A percentile compares a stretch with the other conserved stretches of the same genome.
Evolutionary conservation across 768 basidiomycete species (phyloP).

Genomic region (Botryobasidium botryosum): DNA sequence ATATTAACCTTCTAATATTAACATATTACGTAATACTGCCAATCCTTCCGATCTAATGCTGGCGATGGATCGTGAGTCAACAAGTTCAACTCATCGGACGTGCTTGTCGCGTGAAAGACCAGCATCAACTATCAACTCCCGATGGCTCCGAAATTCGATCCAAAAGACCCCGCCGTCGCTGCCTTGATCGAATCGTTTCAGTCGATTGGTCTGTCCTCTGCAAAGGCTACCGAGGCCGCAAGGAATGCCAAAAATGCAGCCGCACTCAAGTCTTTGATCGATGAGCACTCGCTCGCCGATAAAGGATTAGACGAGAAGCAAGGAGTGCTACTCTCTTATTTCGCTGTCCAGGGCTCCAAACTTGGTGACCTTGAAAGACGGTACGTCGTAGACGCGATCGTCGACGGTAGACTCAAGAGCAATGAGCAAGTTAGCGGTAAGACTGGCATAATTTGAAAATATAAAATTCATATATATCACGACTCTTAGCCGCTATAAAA

Average conservation of each 20-base stretch:
- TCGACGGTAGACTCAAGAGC: conserved; percentile 55
- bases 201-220: conserved; percentile 54
- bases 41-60: no score
- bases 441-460: conserved; percentile 14
- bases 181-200: conserved; percentile 42
- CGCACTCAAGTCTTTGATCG: conserved; percentile 52
- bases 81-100: no score
- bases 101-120: neutral
- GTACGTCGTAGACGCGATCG: conserved; percentile 50
- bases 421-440: conserved; percentile 78
- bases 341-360: conserved; percentile 47
- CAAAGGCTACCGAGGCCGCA: conserved; percentile 68
- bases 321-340: conserved; percentile 47
- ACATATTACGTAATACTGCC: no score
- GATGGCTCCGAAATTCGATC: conserved; percentile 26
- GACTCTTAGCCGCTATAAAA: conserved; percentile 47
- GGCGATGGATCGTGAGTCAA: no score
- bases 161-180: conserved; percentile 23
- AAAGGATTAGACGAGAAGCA: conserved; percentile 54
- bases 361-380: conserved; percentile 37
- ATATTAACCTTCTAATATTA: no score
- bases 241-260: conserved; percentile 64
- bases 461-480: neutral
- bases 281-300: conserved; percentile 30
- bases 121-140: neutral